Evolutionary conservation across 129 eudicot species (phyloP).

Genomic region (Deinandra increscens): DNA sequence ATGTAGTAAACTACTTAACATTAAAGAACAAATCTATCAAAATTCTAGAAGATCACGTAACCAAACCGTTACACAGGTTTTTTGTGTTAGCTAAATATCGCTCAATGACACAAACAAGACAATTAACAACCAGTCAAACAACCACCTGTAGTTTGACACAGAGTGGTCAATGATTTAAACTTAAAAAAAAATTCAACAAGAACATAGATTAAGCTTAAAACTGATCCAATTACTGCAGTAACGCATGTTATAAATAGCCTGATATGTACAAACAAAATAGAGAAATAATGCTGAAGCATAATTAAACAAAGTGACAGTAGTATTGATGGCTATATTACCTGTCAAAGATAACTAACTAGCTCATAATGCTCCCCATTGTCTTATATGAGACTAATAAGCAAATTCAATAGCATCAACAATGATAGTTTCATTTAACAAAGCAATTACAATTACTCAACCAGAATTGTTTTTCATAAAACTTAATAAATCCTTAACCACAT

Average conservation of each 20-base stretch:
- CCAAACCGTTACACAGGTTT: background rate
- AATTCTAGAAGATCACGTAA: background rate
- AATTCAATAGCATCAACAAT: background rate
- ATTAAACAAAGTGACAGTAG: background rate
- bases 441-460: background rate
- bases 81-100: background rate
- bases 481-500: background rate
- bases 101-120: background rate
- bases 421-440: background rate
- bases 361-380: no score
- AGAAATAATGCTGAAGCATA: background rate
- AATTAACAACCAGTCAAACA: background rate
- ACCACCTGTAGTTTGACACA: background rate
- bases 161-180: background rate
- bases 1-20: background rate
- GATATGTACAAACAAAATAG: constrained; percentile 3
- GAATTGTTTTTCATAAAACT: no score
- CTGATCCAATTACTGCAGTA: background rate
- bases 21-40: background rate
- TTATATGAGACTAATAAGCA: background rate
- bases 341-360: background rate
- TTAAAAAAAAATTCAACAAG: background rate
- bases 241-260: background rate
- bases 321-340: background rate
- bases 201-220: background rate